These are phyloP conservation scores for Clarkia xantiana DNA, from an alignment of 345 rosid species.

Conservation along the genomic window DNA sequence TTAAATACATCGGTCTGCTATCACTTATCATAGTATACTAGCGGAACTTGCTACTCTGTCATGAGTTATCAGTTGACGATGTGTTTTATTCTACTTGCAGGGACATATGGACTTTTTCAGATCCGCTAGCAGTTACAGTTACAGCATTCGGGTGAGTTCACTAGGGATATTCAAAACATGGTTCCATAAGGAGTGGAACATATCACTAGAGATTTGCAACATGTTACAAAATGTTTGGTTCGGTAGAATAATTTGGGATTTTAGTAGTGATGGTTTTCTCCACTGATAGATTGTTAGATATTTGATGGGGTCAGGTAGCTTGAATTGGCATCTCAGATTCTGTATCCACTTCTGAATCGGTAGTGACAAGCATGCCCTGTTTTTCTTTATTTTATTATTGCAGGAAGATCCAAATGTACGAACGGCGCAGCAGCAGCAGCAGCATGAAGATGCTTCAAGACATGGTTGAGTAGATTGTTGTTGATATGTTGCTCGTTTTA, in stretches of 20 bases:
- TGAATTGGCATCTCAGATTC: no score
- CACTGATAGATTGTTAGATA: not conserved
- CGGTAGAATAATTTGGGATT: no score
- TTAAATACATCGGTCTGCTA: not conserved
- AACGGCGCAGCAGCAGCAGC: conserved; percentile 21
- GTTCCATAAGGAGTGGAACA: no score
- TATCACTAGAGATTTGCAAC: no score
- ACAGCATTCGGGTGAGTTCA: conserved; percentile 49
- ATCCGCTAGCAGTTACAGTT: conserved; percentile 28
- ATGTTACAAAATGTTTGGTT: no score
- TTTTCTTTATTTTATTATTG: conserved; percentile 3
- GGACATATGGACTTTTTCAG: conserved; percentile 70
- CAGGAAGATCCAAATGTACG: conserved; percentile 78
- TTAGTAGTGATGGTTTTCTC: not conserved
- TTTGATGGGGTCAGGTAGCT: not conserved
- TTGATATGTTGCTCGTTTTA: no score
- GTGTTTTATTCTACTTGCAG: conserved; percentile 16
- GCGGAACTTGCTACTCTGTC: not conserved
- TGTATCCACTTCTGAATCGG: no score
- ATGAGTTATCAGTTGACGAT: not conserved
- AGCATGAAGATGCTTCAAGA: conserved; percentile 67
- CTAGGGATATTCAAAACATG: not conserved
- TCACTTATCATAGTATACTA: no score
- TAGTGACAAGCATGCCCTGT: not conserved
- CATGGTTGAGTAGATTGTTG: conserved; percentile 25